Evolutionary conservation across 2,329 filamentous ascomycete species (phyloP), one percentile per base, ranked within the genome.

Genomic region (Aspergillus pseudoviridinutans): DNA sequence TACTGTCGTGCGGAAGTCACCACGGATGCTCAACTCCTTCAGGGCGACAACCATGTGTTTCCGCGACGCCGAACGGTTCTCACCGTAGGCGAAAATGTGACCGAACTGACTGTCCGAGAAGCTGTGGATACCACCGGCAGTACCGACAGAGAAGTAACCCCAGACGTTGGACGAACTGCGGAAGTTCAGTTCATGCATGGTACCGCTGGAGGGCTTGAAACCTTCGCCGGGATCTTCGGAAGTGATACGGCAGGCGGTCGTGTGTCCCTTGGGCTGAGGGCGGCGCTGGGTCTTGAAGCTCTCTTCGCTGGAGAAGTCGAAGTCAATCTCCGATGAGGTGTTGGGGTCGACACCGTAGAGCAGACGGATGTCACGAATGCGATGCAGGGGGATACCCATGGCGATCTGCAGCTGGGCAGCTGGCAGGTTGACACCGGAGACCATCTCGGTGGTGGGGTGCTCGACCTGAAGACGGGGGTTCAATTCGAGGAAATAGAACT

Each of bases 61-160:
- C 65, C 94, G 83, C 27, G 94, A 99, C 27, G 94, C 92, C 52
- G 92, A 89, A 75, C 94, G 88, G 81, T 95, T 99, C 83, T 99
- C 94, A 60, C 94, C 94, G 68, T 97, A 99, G 53, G 94, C 95
- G 76, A 99, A 99, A 67, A 99, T 99, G 79, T 99, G 94, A 78
- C 94, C 94, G 68, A 99, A 99, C 73, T 99, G 94, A 71, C 90
- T 95, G 80, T 99, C 94, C 7, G 94, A 97, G 84, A 96, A 99
- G 77, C 91, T 97, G 85, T 99, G 94, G 65, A 99, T 99, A 77
- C 92, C 92, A 80, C 92, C 93, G 56, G 92, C 88, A 9, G 92
- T 94, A 80, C 92, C 91, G 75, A 99, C 94, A 54, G 94, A 99
- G 86, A 99, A 99, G 79, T 99, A 99, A 83, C 94, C 94, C 94